These are phyloP conservation scores for Sanghuangporus sanghuang DNA, from an alignment of 1,284 basidiomycete genomes.

Conservation along the genomic window DNA sequence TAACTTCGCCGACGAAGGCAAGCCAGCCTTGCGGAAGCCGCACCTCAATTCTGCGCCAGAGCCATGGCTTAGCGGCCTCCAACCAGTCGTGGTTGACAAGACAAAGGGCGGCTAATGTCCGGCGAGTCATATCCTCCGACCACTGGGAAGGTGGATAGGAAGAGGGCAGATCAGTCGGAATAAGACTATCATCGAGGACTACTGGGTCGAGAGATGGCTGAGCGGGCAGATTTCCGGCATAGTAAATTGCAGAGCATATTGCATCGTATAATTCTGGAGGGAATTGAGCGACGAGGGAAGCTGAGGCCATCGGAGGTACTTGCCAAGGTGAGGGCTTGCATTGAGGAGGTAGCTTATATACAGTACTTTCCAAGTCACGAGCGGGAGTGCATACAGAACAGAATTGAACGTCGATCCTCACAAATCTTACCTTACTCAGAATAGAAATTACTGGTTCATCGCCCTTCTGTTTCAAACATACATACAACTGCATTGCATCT, in stretches of 20 bases:
- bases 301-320: neutral
- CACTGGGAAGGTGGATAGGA: constrained; percentile 63
- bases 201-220: constrained; percentile 65
- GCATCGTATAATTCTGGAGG: constrained; percentile 64
- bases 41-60: constrained; percentile 77
- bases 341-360: neutral
- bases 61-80: constrained; percentile 73
- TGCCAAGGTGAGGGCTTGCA: neutral
- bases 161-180: constrained; percentile 62
- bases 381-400: neutral
- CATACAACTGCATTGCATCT: neutral
- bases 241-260: constrained; percentile 65
- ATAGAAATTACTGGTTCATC: neutral
- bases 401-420: neutral
- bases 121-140: constrained; percentile 57
- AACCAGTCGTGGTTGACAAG: constrained; percentile 71
- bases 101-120: constrained; percentile 61
- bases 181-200: constrained; percentile 39
- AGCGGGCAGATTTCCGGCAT: constrained; percentile 49
- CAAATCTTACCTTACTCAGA: neutral
- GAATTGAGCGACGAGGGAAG: constrained; percentile 24
- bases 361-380: constrained; percentile 7
- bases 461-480: too few relatives aligned
- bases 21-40: constrained; percentile 76
- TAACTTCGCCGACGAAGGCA: constrained; percentile 68